phyloP scores from a whole-genome alignment of 1,139 yeast species.

The Yamadazyma triangularis region DNA sequence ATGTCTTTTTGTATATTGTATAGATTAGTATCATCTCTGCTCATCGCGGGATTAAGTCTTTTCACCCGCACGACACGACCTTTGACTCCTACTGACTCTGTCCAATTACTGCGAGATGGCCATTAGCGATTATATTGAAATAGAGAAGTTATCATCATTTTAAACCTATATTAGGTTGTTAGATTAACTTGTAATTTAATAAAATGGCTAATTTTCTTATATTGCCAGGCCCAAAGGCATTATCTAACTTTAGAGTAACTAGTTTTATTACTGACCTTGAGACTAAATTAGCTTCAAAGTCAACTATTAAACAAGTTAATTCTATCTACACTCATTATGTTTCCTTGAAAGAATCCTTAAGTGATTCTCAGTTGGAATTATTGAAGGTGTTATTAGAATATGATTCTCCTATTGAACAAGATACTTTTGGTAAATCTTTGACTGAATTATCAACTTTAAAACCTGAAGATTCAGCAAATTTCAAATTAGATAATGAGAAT shows the following conservation, averaged over 20 bases:
- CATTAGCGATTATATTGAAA: not conserved
- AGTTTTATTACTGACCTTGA: conserved; percentile 71
- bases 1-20: not conserved
- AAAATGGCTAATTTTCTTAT: conserved; percentile 38
- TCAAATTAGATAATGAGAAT: conserved; percentile 38
- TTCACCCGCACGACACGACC: not conserved
- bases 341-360: conserved; percentile 43
- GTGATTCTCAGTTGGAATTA: conserved; percentile 39
- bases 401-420: conserved; percentile 59
- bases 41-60: not conserved
- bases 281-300: conserved; percentile 52
- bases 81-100: conserved; percentile 1
- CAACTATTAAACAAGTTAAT: conserved; percentile 64
- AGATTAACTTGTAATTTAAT: too few species aligned
- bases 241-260: conserved; percentile 80
- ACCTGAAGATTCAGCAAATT: conserved; percentile 24
- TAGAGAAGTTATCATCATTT: too few species aligned
- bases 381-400: conserved; percentile 67
- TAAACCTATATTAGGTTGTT: too few species aligned
- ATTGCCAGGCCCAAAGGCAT: conserved; percentile 87
- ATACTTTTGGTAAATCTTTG: conserved; percentile 43
- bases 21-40: too few species aligned
- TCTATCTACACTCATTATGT: conserved; percentile 82
- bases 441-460: conserved; percentile 22
- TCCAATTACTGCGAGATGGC: not conserved